A percentile compares a stretch with the other conserved stretches of the same genome.
These are phyloP conservation scores for Vaccinium myrtillus DNA, from an alignment of 148 eudicot species.

Conservation along the genomic window DNA sequence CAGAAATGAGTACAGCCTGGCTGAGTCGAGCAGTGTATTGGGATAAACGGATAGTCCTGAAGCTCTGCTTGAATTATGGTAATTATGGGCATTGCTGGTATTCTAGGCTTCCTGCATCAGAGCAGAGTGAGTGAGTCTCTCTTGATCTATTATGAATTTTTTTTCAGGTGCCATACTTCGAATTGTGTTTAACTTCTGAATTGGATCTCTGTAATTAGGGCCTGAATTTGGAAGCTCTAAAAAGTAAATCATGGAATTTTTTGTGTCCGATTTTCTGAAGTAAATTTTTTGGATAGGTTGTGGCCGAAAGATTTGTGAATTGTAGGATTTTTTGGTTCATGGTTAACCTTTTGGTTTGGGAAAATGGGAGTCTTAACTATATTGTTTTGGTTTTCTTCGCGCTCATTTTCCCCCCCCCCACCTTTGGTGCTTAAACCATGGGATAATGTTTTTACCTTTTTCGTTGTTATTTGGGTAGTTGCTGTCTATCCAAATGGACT, in stretches of 20 bases:
- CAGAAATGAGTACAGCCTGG: constrained; percentile 67
- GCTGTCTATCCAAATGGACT: background rate
- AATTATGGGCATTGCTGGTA: constrained; percentile 86
- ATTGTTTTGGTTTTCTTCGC: background rate
- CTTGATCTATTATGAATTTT: background rate
- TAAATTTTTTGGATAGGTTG: background rate
- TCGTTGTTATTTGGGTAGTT: background rate
- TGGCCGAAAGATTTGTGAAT: constrained; percentile 24
- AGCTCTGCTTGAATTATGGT: constrained; percentile 48
- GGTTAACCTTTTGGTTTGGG: background rate
- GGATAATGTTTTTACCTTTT: background rate
- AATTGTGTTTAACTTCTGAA: background rate
- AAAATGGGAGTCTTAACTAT: background rate
- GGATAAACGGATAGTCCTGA: constrained; percentile 92
- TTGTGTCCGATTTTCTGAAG: background rate
- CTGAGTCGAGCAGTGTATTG: constrained; percentile 67
- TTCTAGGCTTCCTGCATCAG: constrained; percentile 80
- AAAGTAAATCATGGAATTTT: background rate
- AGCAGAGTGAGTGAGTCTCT: constrained; percentile 52
- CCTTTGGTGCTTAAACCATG: background rate
- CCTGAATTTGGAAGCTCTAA: background rate
- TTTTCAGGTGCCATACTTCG: background rate
- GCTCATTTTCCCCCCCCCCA: background rate
- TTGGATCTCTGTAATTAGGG: background rate
- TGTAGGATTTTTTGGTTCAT: background rate